Percentiles rank a stretch among this genome's conserved stretches.
Evolutionary conservation across 192 early-diverging fungal genomes (phyloP).

Genomic region (Coemansia sp.): DNA sequence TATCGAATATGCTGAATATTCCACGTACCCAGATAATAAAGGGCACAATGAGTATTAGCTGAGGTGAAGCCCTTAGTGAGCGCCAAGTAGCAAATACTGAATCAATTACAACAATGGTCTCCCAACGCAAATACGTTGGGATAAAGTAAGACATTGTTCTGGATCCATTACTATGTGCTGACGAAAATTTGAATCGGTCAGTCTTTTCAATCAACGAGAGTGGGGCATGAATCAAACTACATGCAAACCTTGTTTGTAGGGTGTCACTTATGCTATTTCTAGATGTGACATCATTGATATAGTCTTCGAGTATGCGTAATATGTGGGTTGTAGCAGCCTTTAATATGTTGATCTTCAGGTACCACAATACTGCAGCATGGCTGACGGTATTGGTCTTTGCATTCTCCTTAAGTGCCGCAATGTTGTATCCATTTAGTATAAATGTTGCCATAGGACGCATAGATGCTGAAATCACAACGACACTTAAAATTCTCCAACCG

Average conservation of each 20-base stretch:
- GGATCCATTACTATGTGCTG: neutral
- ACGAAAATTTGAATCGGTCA: slow-evolving; percentile 3
- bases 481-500: neutral
- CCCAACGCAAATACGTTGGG: neutral
- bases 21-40: slow-evolving; percentile 9
- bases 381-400: neutral
- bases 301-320: neutral
- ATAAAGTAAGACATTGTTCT: neutral
- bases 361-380: slow-evolving; percentile 4
- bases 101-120: neutral
- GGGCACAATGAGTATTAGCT: slow-evolving; percentile 19
- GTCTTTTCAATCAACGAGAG: slow-evolving; percentile 10
- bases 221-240: slow-evolving; percentile 4
- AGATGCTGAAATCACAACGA: neutral
- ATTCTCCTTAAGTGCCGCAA: neutral
- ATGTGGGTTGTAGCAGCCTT: neutral
- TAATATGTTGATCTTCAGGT: neutral
- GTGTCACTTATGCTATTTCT: neutral
- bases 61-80: slow-evolving; percentile 3
- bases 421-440: slow-evolving; percentile 27
- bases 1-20: neutral
- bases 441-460: slow-evolving; percentile 14
- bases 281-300: neutral
- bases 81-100: neutral
- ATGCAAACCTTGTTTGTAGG: neutral